Base-by-base conservation (phyloP, 2,329 filamentous ascomycete species). In the Aureobasidium namibiae region DNA sequence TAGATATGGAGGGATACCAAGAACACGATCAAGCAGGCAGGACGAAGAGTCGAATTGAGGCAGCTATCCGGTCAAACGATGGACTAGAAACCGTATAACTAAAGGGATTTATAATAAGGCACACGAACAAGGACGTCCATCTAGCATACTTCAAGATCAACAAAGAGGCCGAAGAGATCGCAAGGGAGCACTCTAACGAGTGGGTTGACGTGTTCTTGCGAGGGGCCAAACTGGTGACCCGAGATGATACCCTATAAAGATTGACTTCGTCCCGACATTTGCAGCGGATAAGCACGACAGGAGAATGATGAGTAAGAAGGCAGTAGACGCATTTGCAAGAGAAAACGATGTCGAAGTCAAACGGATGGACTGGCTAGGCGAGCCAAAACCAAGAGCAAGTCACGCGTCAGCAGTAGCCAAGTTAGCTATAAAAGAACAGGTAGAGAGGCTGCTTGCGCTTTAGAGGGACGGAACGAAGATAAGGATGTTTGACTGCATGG, bases 81-180 rank as follows among this genome's bases (percentile, higher is more conserved):
- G 46, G 46, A 53, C 36, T 59, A 7, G 46, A 53, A 24, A 34
- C 13, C 3, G 34, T 34, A 23, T 24, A 21, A 11, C 1, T 58
- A 3, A 26, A 26, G 1, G 18, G 29, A 4, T 49, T 49, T 23
- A 58, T 48, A 31, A 48, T 59, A 13, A 7, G 56, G n/a, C 56
- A 59, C 46, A 59, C 36, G 18, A 59, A 53, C 36, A 59, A 59
- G 24, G 46, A 59, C 34, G 45, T 59, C 16, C 46, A 53, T 16
- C 26, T 52, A 53, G 38, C 46, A 7, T 53, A n/a, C 46, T 59
- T 59, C 36, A 50, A 53, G 11, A 4, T 59, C 8, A 23, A 50
- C 18, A 59, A 24, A 31, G 46, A 53, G 18, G 45, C 34, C 24
- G 56, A 53, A 34, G 44, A 58, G 23, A 48, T 18, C 4, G 56